Evolutionary conservation across 2,329 filamentous ascomycete genomes (phyloP).

Genomic region (Rhytidhysteron rufulum): DNA sequence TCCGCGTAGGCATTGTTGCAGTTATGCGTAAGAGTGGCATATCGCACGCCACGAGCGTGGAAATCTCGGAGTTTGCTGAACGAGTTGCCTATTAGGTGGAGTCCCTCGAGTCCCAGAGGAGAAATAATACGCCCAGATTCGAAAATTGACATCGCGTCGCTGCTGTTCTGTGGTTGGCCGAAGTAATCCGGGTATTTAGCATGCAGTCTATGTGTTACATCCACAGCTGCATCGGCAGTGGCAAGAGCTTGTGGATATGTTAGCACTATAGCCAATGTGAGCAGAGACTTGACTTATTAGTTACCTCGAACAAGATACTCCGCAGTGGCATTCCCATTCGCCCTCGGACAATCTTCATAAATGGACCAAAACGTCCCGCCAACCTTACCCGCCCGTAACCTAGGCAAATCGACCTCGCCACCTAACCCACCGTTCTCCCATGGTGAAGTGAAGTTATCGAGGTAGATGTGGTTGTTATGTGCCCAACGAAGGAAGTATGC

Average conservation of each 20-base stretch:
- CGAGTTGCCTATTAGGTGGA: constrained; percentile 9
- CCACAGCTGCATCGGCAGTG: constrained; percentile 2
- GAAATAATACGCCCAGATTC: constrained; percentile 3
- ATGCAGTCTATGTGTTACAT: constrained; percentile 6
- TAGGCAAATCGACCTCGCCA: constrained; percentile 5
- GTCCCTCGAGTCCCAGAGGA: constrained; percentile 10
- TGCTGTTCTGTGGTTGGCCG: constrained; percentile 2
- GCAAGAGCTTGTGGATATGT: constrained; percentile 2
- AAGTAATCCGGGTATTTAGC: constrained; percentile 10
- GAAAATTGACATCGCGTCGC: constrained; percentile 6
- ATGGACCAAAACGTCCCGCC: constrained; percentile 6
- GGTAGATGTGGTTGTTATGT: constrained; percentile 6
- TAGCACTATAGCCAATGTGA: no score
- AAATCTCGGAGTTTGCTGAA: constrained; percentile 6
- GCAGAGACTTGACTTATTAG: no score
- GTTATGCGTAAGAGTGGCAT: constrained; percentile 7
- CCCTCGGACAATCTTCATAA: constrained; percentile 3
- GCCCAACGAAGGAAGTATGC: constrained; percentile 5
- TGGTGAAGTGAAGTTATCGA: background rate
- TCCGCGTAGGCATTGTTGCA: constrained; percentile 9
- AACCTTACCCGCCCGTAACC: constrained; percentile 1
- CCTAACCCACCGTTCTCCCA: background rate
- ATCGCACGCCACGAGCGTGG: constrained; percentile 9
- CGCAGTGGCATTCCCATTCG: background rate
- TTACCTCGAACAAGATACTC: background rate